Evolutionary conservation across 2,329 filamentous ascomycete species (phyloP), one percentile per base, ranked within the genome.

Genomic region (Byssothecium circinans): DNA sequence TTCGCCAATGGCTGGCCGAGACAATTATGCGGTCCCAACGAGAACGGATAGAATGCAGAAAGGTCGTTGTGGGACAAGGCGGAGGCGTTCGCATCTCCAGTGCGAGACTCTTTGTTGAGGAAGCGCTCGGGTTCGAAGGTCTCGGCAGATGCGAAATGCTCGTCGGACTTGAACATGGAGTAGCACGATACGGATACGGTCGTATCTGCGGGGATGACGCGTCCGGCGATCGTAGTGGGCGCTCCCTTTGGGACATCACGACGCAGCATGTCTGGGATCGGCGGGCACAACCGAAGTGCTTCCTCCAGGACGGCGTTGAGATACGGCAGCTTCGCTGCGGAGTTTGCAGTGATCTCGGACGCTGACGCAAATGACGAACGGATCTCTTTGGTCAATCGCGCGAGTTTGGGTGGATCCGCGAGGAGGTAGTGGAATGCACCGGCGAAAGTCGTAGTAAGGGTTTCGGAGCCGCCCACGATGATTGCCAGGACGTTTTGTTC

Each of bases 391-490:
- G n/a, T n/a, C n/a, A n/a, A 15, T 15, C 7, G 8, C 25, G 1
- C 58, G 41, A 22, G 35, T 22, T 12, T 37, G 2, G 44, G 15
- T 12, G 47, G 49, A 34, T 56, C 36, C 8, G 40, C 45, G 8
- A 60, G 54, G 1, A 70, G 56, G 17, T 61, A 47, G 40, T 62
- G 68, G 0, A 61, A 60, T 4, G 61, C 52, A 7, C 67, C 69
- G 4, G 54, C 56, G 6, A 72, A 49, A 2, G 60, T 48, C 0
- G 68, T 70, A 1, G 69, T 69, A 0, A 65, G 65, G 1, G 68
- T 69, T 46, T 73, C 70, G 1, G 61, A 68, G 5, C 70, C 70
- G 1, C 62, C 69, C 17, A 66, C 45, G 57, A 72, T 64, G 43
- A 72, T 63, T 2, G 66, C 23, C 0, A 57, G 47, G 1, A 58